phyloP scores from a whole-genome alignment of 306 rosid genomes.

The Acacia confusa region DNA sequence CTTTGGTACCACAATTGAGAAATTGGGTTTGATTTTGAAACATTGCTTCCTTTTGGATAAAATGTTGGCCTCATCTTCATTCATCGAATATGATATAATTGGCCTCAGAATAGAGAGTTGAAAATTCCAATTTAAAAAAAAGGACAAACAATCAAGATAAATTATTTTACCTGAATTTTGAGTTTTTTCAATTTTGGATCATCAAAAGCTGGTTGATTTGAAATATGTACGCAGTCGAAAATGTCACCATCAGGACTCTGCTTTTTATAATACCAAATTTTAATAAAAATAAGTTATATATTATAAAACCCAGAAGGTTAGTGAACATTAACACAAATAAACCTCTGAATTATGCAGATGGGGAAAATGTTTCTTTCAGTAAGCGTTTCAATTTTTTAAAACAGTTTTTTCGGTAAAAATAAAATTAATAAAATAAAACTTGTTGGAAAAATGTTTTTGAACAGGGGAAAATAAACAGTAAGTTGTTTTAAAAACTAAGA shows the following conservation, averaged over 20 bases:
- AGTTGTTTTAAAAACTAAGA: too few species aligned
- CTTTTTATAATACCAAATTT: slow-evolving; percentile 9
- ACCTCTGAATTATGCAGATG: too few species aligned
- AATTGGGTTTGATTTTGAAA: slow-evolving; percentile 11
- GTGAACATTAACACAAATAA: too few species aligned
- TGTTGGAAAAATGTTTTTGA: too few species aligned
- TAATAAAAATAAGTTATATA: background rate
- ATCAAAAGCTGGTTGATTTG: slow-evolving; percentile 40
- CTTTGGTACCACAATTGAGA: slow-evolving; percentile 19
- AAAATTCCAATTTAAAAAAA: too few species aligned
- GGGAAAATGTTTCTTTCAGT: too few species aligned
- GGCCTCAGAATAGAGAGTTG: background rate
- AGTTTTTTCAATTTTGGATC: slow-evolving; percentile 49
- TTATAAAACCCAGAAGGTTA: background rate
- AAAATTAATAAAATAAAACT: too few species aligned
- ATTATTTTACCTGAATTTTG: slow-evolving; percentile 27
- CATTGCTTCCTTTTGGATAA: background rate
- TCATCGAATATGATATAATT: background rate
- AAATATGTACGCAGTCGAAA: slow-evolving; percentile 34
- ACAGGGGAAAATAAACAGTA: too few species aligned
- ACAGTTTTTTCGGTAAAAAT: too few species aligned
- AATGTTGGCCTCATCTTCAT: background rate
- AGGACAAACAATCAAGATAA: too few species aligned
- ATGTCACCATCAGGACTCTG: slow-evolving; percentile 67
- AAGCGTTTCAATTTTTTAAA: too few species aligned